Conservation (phyloP, 331 rosid species). For the Quercus tomentella region DNA sequence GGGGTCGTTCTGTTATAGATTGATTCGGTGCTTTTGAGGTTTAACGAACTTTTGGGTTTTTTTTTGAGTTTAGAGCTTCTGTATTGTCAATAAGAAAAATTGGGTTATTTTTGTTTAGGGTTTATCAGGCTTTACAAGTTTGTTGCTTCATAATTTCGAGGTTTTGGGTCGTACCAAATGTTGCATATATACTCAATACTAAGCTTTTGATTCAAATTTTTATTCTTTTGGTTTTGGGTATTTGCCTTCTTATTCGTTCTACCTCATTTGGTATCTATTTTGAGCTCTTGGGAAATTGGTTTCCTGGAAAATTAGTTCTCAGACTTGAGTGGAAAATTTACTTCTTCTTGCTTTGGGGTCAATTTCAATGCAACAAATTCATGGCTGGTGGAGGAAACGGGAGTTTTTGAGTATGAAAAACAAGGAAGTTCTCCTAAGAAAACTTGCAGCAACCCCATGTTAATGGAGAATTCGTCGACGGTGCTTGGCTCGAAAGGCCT, state of each 20-base stretch:
- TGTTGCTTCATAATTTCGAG: neutral
- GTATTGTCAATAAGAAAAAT: neutral
- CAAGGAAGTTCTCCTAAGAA: slow-evolving; percentile 5
- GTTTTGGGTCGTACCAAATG: neutral
- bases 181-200: neutral
- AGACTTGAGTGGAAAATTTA: neutral
- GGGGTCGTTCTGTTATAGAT: neutral
- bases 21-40: neutral
- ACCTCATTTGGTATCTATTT: neutral
- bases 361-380: neutral
- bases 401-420: slow-evolving; percentile 4
- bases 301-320: neutral
- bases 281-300: neutral
- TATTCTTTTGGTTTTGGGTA: neutral
- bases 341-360: slow-evolving; percentile 1
- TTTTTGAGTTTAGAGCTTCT: neutral
- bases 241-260: neutral
- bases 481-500: slow-evolving; percentile 61
- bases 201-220: neutral
- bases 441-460: slow-evolving; percentile 5
- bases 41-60: neutral
- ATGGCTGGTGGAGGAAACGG: slow-evolving; percentile 26
- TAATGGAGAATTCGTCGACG: slow-evolving; percentile 48
- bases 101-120: slow-evolving; percentile 3
- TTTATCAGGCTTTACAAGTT: neutral